Evolutionary conservation across 2,329 filamentous ascomycete genomes (phyloP), one percentile per base, ranked within the genome.

Genomic region (Fusarium stilboides): DNA sequence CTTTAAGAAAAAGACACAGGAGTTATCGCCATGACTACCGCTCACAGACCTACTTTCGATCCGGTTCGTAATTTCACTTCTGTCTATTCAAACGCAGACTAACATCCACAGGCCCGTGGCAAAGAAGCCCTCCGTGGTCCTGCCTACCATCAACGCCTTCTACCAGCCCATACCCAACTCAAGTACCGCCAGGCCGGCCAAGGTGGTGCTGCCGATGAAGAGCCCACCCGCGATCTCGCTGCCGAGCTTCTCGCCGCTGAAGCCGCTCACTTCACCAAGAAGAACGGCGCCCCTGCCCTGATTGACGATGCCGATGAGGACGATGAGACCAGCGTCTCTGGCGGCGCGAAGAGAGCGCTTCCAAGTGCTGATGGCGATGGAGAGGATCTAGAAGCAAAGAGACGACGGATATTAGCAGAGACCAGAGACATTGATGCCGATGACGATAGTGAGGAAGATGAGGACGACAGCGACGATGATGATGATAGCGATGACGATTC

Each of bases 121-220:
- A 98, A 98, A 86, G 96, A 99, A 82, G 94, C 94, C 75, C 91
- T 94, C 63, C 92, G 94, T 76, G 96, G 96, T 47, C 93, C 94
- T 50, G 95, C 94, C 74, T 98, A 98, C 84, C 96, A 99, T 79
- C 95, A 98, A 81, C 92, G 96, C 74, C 91, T 98, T 17, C 90
- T 98, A 15, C 95, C 96, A 34, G 96, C 96, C 33, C 92, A 99
- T 80, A 98, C 93, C 14, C 91, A 93, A 69, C 90, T 99, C 77
- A 99, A 99, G 83, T 92, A 91, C 78, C 89, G 94, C 84, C 90
- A 87, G 46, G 84, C 92, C n/a, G 94, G 94, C 44, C 96, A 99
- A 83, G 96, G 96, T 74, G 93, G 93, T 70, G 91, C 90, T 69
- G 91, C 91, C 33, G 79, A 80, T 51, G 91, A 91, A 36, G 94